A percentile compares a stretch with the other conserved stretches of the same genome.
These are phyloP conservation scores for Paraurostyla sp. DNA, from an alignment of 73 alveolate species.

Conservation along the genomic window DNA sequence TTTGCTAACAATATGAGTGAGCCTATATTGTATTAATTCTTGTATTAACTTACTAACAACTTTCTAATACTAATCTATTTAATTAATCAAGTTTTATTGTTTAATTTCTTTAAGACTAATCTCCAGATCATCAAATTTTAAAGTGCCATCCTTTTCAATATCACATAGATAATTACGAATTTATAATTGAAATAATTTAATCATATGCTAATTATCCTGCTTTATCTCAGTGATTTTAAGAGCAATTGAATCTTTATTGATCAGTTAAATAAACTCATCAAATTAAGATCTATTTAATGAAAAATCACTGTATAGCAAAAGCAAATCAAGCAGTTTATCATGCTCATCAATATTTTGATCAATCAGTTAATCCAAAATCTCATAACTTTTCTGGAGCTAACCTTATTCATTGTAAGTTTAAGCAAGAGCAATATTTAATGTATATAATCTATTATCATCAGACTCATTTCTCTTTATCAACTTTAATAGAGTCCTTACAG, in stretches of 20 bases:
- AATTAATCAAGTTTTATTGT: neutral
- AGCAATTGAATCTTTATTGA: neutral
- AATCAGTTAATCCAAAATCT: neutral
- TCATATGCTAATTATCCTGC: no score
- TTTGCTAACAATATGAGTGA: constrained; percentile 13
- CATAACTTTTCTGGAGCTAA: constrained; percentile 7
- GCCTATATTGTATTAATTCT: neutral
- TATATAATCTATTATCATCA: neutral
- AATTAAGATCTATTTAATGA: neutral
- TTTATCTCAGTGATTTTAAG: no score
- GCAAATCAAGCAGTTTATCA: neutral
- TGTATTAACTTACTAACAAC: constrained; percentile 28
- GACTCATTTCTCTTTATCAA: neutral
- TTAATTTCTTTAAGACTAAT: neutral
- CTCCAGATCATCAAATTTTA: neutral
- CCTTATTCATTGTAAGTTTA: constrained; percentile 42
- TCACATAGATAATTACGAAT: neutral
- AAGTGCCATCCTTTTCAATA: neutral
- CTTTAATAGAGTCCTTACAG: constrained; percentile 13
- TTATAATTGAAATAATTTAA: no score
- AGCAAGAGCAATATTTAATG: constrained; percentile 12
- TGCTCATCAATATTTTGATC: neutral
- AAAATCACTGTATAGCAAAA: constrained; percentile 20
- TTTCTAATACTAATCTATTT: constrained; percentile 10
- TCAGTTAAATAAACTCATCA: neutral